These are phyloP conservation scores for Trametes cubensis DNA, from an alignment of 768 basidiomycete genomes.

Conservation along the genomic window DNA sequence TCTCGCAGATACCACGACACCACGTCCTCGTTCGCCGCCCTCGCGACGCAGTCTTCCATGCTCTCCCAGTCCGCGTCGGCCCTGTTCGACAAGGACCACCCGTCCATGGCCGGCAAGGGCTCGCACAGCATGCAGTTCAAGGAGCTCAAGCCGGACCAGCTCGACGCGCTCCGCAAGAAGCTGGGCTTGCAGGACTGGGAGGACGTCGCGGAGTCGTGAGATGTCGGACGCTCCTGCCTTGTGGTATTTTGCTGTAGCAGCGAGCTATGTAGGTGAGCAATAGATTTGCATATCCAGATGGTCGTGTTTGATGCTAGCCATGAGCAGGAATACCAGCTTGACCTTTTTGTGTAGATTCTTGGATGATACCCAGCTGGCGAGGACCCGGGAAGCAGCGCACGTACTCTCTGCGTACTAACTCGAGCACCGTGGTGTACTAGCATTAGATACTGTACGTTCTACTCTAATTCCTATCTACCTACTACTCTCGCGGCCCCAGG, in stretches of 20 bases:
- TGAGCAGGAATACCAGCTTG: no score
- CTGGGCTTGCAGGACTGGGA: conserved; percentile 55
- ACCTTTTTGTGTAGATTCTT: neutral
- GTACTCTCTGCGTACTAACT: no score
- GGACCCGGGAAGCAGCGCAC: no score
- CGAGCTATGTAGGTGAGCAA: no score
- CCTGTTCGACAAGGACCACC: conserved; percentile 69
- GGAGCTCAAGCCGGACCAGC: conserved; percentile 55
- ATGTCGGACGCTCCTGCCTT: neutral
- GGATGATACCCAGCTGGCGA: neutral
- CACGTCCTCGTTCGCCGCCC: conserved; percentile 71
- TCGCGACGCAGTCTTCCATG: conserved; percentile 78
- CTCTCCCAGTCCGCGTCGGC: conserved; percentile 80
- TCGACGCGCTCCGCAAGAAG: conserved; percentile 45
- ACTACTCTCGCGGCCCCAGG: neutral
- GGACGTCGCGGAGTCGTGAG: conserved; percentile 21
- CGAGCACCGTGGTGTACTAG: conserved; percentile 3
- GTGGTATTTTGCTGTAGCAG: no score
- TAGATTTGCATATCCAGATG: no score
- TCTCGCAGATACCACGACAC: conserved; percentile 78
- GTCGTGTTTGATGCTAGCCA: no score
- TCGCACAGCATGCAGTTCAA: conserved; percentile 59
- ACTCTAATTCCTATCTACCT: conserved; percentile 11
- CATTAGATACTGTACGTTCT: conserved; percentile 19
- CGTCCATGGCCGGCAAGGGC: conserved; percentile 57